Evolutionary conservation across 805 yeast species (phyloP), one percentile per base, ranked within the genome.

Genomic region (Myxozyma melibiosi): DNA sequence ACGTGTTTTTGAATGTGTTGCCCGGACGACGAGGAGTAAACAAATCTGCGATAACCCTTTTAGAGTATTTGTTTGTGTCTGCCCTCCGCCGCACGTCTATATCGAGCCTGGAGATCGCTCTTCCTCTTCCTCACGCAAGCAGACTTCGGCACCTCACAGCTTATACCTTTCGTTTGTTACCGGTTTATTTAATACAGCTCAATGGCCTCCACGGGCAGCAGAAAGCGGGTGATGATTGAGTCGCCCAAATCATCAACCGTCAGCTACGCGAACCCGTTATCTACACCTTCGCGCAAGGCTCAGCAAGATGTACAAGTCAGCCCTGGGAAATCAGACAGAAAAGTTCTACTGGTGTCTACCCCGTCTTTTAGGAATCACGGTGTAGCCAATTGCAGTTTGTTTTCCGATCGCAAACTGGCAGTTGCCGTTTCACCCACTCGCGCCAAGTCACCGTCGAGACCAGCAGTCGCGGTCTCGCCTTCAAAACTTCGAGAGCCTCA

Each of bases 401-500:
- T 45, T 11, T 34, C 50, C 7, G 50, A 35, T 28, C 39, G 43
- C n/a, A 47, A 35, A 18, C 33, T 35, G 27, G 43, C 51, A 14
- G 30, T 35, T 14, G 43, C 51, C 3, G 43, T 47, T 13, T 38
- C 43, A 11, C 42, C 43, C 14, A 37, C 35, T 4, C 6, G 44
- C 5, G 18, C 11, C 3, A 22, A 9, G 6, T 33, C 55, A 25
- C 33, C 55, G 4, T 7, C 11, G 8, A 20, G 20, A 27, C n/a
- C 39, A 16, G 34, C 4, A 2, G 7, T 18, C 33, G 35, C 38
- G 2, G 27, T 11, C 6, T 44, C 51, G 8, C 46, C 47, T 2
- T 34, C 40, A 7, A 48, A 41, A 40, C 13, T 58, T 14, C 57
- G 55, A 2, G 52, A 49, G 13, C 58, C 57, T 6, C 16, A 44